Conservation (phyloP, 2,329 filamentous ascomycete genomes). For the Lasiodiplodia citricola region DNA sequence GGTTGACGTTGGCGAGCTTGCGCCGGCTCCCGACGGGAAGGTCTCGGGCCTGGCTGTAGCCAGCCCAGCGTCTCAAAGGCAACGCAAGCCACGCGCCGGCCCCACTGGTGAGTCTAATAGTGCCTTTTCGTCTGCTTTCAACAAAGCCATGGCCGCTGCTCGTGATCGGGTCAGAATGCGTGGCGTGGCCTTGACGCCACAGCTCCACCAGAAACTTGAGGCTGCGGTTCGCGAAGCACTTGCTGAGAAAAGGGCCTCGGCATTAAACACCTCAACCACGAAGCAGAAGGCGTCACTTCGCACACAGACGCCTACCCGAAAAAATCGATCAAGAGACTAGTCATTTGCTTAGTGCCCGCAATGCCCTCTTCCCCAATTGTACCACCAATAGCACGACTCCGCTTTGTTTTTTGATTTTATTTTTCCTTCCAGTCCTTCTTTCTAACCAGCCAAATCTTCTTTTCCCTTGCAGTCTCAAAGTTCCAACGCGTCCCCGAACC, state of each 20-base stretch:
- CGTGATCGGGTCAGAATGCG: background rate
- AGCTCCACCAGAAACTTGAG: background rate
- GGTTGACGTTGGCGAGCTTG: slow-evolving; percentile 7
- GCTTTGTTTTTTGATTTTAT: background rate
- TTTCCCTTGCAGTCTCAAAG: slow-evolving; percentile 35
- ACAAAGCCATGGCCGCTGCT: background rate
- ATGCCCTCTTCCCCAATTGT: background rate
- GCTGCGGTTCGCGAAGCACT: background rate
- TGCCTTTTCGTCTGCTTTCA: background rate
- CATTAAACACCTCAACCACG: background rate
- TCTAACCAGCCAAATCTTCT: background rate
- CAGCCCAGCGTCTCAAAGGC: background rate
- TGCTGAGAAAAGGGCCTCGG: background rate
- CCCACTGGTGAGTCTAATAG: slow-evolving; percentile 15
- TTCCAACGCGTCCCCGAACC: slow-evolving; percentile 37
- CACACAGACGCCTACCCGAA: background rate
- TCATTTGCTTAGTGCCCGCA: background rate
- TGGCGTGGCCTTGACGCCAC: background rate
- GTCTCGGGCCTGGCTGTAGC: slow-evolving; percentile 13
- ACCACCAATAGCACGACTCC: background rate
- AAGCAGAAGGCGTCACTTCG: background rate
- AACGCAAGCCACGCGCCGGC: background rate
- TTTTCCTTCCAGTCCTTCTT: background rate
- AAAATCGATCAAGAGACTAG: background rate
- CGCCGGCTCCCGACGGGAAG: background rate